Evolutionary conservation across 768 basidiomycete species (phyloP), one percentile per base, ranked within the genome.

Genomic region (Lactifluus pinguis): DNA sequence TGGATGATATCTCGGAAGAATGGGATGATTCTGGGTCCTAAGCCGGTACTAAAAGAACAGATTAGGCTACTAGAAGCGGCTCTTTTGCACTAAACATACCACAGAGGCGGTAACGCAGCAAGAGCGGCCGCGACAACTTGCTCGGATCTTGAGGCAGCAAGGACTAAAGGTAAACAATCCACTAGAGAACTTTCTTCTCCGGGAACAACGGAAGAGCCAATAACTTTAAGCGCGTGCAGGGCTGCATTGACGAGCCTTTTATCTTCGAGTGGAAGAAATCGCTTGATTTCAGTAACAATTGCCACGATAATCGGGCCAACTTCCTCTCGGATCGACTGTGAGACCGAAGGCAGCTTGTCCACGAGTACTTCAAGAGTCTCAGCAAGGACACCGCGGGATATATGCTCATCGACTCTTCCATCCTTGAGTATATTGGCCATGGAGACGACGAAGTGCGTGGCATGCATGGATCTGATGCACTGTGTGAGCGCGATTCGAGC

Each of bases 21-120:
- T 5, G 95, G 92, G 53, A 99, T 92, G 53, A 93, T 78, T 0
- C 95, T 85, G 11, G 95, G 92, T 0, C 91, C 92, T 21, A 98
- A 80, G 49, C 86, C 84, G 19, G 77, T 70, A 19, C 92, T 95
- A 67, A 15, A 49, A 39, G 49, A 19, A 25, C 2, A 3, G 1
- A 36, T 53, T 21, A 53, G 42, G 34, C 58, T 32, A 59, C 41
- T 36, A 42, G 57, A 41, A 60, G 55, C 69, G 47, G 66, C 42
- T 55, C 25, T 41, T 49, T 15, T n/a, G 25, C 15, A 47, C 15
- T 29, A 14, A 57, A 78, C 81, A 36, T 69, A 92, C 87, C 82
- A 76, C 59, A 93, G 76, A 38, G 82, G 76, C 5, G 80, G 71
- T 34, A 94, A 70, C 1, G 84, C 77, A 2, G 76, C 72, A 58